Base-by-base conservation (phyloP, 306 rosid genomes). In the Glycine tomentella region DNA sequence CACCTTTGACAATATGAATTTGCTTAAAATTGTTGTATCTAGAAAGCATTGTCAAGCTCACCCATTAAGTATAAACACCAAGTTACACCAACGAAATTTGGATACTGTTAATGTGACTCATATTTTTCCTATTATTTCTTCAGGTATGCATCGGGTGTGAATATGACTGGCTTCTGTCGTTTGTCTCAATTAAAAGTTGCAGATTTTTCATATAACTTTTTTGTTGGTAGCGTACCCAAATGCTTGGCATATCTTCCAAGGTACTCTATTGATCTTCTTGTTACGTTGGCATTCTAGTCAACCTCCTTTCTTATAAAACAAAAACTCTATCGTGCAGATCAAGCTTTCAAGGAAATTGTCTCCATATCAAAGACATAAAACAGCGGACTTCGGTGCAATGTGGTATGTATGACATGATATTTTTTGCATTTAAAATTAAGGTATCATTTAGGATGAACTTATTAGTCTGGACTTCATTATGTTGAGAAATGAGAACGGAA, bases 341-440 rank as follows among this genome's bases (percentile, higher is more conserved):
- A 78, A 93, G 94, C 87, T 96, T 96, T 83, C 99, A 86, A 86
- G 97, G 98, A 80, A 96, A 96, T 86, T 96, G 99, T 82, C 92
- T 96, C 73, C 90, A 88, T 12, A 81, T 67, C 73, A 78, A 81
- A 69, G 91, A 80, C 83, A 75, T 85, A 62, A 92, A 84, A 80
- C 98, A 96, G 85, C 91, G 99, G 52, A 46, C 93, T 73, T 82
- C 82, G 13, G 72, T 62, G 72, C 92, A 85, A 77, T 96, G 99
- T 70, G 97, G 99, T 93, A 89, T 31, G 87, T 64, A 12, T 61
- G 50, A 58, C 67, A 25, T 69, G 57, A 14, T 78, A 33, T 59
- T 44, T 63, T 81, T 49, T 64, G 59, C 72, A 44, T 36, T 59
- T 74, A 64, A 69, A 72, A 34, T 55, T 36, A 34, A 52, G 16